Conservation (phyloP, 2,329 filamentous ascomycete genomes). For the Ilyonectria destructans region DNA sequence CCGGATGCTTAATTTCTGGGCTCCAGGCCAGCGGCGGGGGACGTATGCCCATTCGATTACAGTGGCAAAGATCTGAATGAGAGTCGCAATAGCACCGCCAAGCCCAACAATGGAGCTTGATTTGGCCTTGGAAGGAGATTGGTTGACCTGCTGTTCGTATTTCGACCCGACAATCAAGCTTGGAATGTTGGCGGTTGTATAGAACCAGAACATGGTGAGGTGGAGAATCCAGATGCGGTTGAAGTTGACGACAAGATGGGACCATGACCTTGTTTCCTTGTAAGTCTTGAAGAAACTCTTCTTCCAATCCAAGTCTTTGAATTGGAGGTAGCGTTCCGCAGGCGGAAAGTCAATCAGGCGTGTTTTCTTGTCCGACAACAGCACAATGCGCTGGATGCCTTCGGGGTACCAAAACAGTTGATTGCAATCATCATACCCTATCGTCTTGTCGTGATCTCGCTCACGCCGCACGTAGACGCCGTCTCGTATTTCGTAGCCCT, state of each 20-base stretch:
- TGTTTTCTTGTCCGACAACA: constrained; percentile 92
- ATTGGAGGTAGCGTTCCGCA: constrained; percentile 89
- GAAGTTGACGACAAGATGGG: constrained; percentile 97
- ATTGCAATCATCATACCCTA: constrained; percentile 99
- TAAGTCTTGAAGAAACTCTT: constrained; percentile 99
- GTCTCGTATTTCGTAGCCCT: constrained; percentile 95
- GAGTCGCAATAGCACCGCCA: constrained; percentile 85
- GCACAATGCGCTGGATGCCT: constrained; percentile 92
- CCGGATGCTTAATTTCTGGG: constrained; percentile 94
- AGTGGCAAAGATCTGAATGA: constrained; percentile 92
- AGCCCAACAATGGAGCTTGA: constrained; percentile 92
- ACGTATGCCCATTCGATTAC: constrained; percentile 95
- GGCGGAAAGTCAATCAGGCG: constrained; percentile 90
- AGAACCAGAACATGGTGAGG: constrained; percentile 96
- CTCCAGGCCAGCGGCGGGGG: constrained; percentile 93
- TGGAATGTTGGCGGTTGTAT: constrained; percentile 91
- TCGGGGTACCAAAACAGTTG: constrained; percentile 99
- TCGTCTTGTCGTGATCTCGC: constrained; percentile 91
- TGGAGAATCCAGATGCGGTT: constrained; percentile 99
- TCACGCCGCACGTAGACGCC: constrained; percentile 97
- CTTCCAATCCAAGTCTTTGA: constrained; percentile 97
- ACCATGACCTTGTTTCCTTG: constrained; percentile 97
- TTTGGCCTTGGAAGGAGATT: constrained; percentile 78
- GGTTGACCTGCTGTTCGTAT: constrained; percentile 90
- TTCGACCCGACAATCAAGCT: constrained; percentile 81